Evolutionary conservation across 2,329 filamentous ascomycete genomes (phyloP).

Genomic region (Alternaria burnsii): DNA sequence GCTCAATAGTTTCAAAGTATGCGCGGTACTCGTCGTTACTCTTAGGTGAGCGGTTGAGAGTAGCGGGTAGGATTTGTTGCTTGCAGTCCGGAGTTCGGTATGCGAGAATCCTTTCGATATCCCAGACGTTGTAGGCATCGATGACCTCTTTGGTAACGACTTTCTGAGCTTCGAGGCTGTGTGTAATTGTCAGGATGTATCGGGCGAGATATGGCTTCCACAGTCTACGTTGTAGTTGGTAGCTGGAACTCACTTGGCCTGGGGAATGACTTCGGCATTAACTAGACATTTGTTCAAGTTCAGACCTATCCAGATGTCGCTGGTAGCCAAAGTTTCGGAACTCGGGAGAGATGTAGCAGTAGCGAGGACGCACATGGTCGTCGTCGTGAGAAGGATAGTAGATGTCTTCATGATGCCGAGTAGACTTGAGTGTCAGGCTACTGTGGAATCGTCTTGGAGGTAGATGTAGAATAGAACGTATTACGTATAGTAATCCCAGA

Average conservation of each 20-base stretch:
- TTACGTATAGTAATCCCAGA: background rate
- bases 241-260: background rate
- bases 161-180: background rate
- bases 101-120: background rate
- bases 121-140: background rate
- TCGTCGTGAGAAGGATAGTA: background rate
- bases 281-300: constrained; percentile 2
- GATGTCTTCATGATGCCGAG: background rate
- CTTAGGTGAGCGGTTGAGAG: background rate
- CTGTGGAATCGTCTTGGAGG: background rate
- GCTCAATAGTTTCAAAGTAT: background rate
- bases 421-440: background rate
- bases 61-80: background rate
- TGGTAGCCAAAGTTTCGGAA: background rate
- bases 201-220: accelerated
- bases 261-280: background rate
- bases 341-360: background rate
- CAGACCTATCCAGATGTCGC: background rate
- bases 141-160: background rate
- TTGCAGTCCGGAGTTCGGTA: constrained; percentile 2
- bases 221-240: background rate
- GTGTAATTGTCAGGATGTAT: background rate
- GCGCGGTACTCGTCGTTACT: background rate
- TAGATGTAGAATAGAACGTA: background rate
- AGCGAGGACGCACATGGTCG: background rate